Conservation (phyloP, 495 filamentous ascomycete genomes). For the Bathelium albidoporum region DNA sequence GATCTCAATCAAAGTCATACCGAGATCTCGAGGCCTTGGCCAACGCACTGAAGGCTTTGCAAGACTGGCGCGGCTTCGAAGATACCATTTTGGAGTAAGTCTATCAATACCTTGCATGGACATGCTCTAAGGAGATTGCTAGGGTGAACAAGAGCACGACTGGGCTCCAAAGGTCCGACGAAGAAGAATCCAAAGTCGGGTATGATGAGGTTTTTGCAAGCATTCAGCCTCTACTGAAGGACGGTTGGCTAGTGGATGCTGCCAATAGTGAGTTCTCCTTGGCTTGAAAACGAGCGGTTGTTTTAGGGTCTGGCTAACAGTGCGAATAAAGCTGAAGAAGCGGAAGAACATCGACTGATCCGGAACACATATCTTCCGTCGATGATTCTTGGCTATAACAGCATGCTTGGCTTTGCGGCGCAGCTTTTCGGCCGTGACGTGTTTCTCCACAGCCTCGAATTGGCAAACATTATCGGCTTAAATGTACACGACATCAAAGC, state of each 20-base stretch:
- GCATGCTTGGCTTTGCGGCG: conserved; percentile 35
- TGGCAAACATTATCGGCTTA: neutral
- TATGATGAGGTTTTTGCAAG: neutral
- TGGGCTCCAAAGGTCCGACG: neutral
- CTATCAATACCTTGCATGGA: neutral
- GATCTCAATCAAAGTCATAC: conserved; percentile 48
- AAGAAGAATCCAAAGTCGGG: neutral
- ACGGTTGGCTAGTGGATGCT: neutral
- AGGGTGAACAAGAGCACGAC: neutral
- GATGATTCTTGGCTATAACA: conserved; percentile 68
- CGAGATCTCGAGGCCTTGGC: conserved; percentile 65
- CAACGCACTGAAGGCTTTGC: conserved; percentile 53
- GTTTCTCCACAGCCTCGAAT: neutral
- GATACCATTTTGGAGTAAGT: conserved; percentile 27
- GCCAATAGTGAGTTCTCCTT: neutral
- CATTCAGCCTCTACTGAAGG: neutral
- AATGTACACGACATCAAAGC: neutral
- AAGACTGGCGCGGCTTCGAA: conserved; percentile 44
- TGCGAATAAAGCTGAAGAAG: conserved; percentile 10
- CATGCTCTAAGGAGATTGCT: conserved; percentile 6
- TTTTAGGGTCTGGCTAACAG: too few species aligned
- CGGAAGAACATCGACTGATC: conserved; percentile 36
- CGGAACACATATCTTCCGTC: conserved; percentile 71
- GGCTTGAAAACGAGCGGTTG: too few species aligned
- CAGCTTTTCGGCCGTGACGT: neutral